Base-by-base conservation (phyloP, 164 flowering plant genomes). In the Paratinospora sagittata region DNA sequence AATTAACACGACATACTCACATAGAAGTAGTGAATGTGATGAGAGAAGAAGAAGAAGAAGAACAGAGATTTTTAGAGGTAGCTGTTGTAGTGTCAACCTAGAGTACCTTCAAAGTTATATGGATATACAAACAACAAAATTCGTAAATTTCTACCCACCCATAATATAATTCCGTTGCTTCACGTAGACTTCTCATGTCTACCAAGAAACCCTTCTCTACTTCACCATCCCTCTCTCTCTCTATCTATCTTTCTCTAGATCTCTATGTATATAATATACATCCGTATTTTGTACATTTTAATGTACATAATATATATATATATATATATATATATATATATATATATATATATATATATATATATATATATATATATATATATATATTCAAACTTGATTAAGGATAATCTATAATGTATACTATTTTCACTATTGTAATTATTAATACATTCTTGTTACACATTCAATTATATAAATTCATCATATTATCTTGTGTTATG, bases 41-140 rank as follows among this genome's bases (percentile, higher is more conserved):
- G 34, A 52, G 60, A 16, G 73, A 71, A 21, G n/a, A 23, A n/a
- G 23, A 30, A 4, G 9, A 9, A 41, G 0, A 33, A 19, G 57
- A 26, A 43, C 16, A 8, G 65, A 36, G 66, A 58, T 55, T 16
- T 43, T 43, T 9, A 43, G 63, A 16, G 68, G 49, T 33, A 41
- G 80, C 45, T 73, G 67, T 66, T 36, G 26, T 70, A n/a, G n/a
- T n/a, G 80, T 78, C 74, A 37, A 39, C 76, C 69, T 73, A 68
- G 76, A 74, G 80, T 78, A 75, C 69, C 41, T 74, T 47, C 21
- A 41, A 78, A 78, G 80, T 69, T 66, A 77, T 36, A 23, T 74
- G 33, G n/a, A 66, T 58, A n/a, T n/a, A n/a, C n/a, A n/a, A n/a
- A n/a, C n/a, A n/a, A n/a, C n/a, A n/a, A n/a, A n/a, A n/a, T n/a